Conservation (phyloP, 345 rosid species). For the Melaleuca quinquenervia region DNA sequence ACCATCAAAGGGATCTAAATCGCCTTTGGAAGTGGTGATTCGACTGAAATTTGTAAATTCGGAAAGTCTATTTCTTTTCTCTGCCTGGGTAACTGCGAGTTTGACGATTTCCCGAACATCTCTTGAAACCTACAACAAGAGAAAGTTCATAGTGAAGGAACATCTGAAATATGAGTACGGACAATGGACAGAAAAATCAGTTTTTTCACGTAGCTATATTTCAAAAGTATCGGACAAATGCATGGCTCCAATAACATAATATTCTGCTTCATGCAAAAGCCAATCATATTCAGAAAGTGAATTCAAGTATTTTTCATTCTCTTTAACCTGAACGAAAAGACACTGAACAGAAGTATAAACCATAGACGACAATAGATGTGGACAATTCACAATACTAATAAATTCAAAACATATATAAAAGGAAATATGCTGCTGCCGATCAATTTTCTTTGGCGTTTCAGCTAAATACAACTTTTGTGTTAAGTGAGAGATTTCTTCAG, state of each 20-base stretch:
- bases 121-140: slow-evolving; percentile 51
- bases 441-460: not conserved
- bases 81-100: slow-evolving; percentile 75
- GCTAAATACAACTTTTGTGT: not conserved
- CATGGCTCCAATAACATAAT: not conserved
- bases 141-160: not conserved
- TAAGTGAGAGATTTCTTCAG: not conserved
- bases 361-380: no score
- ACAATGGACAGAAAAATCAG: not conserved
- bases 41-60: slow-evolving; percentile 70
- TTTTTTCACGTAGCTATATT: not conserved
- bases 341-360: not conserved
- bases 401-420: no score
- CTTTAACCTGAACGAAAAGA: not conserved
- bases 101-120: slow-evolving; percentile 77
- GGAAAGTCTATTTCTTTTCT: slow-evolving; percentile 48
- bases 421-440: not conserved
- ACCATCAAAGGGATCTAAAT: slow-evolving; percentile 88
- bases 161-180: not conserved
- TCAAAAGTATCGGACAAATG: not conserved
- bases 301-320: not conserved
- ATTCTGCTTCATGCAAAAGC: not conserved
- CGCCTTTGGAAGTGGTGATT: slow-evolving; percentile 45
- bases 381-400: no score
- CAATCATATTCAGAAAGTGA: not conserved